A percentile compares a stretch with the other conserved stretches of the same genome.
These are phyloP conservation scores for Cryptococcus maquisensis DNA, from an alignment of 1,284 basidiomycete genomes.

Conservation along the genomic window DNA sequence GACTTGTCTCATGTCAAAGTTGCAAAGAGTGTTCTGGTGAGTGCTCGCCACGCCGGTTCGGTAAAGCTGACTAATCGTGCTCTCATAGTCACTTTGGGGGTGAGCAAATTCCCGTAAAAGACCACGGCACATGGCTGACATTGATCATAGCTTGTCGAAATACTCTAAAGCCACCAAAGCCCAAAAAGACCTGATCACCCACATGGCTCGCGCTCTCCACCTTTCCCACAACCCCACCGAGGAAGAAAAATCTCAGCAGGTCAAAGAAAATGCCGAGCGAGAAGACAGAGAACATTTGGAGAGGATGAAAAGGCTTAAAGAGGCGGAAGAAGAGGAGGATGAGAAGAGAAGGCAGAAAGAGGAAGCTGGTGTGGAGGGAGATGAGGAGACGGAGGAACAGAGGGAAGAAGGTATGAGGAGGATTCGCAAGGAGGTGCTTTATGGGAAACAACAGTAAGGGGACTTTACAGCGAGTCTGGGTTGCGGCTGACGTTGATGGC, in stretches of 20 bases:
- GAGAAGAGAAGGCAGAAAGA: neutral
- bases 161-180: conserved; percentile 40
- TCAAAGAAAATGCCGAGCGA: conserved; percentile 20
- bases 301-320: conserved; percentile 11
- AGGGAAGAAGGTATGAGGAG: conserved; percentile 15
- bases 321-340: conserved; percentile 18
- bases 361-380: conserved; percentile 11
- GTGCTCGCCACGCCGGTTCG: conserved; percentile 1
- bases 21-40: conserved; percentile 55
- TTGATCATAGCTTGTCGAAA: conserved; percentile 37
- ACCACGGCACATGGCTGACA: neutral
- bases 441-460: conserved; percentile 15
- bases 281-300: conserved; percentile 26
- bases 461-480: neutral
- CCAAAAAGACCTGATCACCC: conserved; percentile 28
- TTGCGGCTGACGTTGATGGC: conserved; percentile 5
- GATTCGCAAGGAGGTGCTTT: conserved; percentile 19
- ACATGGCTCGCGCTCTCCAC: conserved; percentile 25
- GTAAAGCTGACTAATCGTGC: neutral
- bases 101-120: conserved; percentile 1
- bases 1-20: conserved; percentile 62
- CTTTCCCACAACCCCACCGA: conserved; percentile 26
- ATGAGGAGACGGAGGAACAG: neutral
- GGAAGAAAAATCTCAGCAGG: conserved; percentile 21
- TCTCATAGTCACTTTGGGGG: conserved; percentile 19